Percentiles rank a stretch among this genome's conserved stretches.
phyloP scores from a whole-genome alignment of 1,284 basidiomycete species.

The Pyrrhoderma lamaoense region DNA sequence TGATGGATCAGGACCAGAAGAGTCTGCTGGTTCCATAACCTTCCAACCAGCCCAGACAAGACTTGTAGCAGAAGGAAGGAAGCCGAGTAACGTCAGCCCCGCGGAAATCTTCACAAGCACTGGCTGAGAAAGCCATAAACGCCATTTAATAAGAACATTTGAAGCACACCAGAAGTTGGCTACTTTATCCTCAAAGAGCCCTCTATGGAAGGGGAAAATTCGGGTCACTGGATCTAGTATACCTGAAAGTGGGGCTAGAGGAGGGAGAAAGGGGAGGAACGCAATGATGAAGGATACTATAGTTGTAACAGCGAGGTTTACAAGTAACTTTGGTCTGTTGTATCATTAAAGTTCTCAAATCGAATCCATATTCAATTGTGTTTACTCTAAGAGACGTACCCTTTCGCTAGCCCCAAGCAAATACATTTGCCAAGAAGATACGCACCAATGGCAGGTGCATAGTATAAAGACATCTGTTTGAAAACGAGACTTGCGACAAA shows the following conservation, averaged over 20 bases:
- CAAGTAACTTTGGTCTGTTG: constrained; percentile 54
- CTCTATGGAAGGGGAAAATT: constrained; percentile 86
- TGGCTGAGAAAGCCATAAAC: constrained; percentile 39
- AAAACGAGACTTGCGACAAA: constrained; percentile 83
- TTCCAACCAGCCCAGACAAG: constrained; percentile 39
- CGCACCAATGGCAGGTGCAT: constrained; percentile 81
- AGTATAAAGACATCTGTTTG: constrained; percentile 96
- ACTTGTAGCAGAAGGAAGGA: constrained; percentile 53
- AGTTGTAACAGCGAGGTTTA: constrained; percentile 59
- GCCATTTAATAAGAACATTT: constrained; percentile 86
- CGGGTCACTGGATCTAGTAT: constrained; percentile 66
- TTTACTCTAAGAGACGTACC: constrained; percentile 40
- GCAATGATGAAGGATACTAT: constrained; percentile 55
- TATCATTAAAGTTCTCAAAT: too few relatives aligned
- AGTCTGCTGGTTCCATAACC: constrained; percentile 6
- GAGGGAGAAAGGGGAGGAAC: constrained; percentile 71
- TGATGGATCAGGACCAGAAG: constrained; percentile 7
- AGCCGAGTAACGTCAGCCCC: constrained; percentile 53
- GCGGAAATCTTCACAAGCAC: constrained; percentile 53
- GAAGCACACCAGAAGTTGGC: constrained; percentile 94
- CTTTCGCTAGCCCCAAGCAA: constrained; percentile 55
- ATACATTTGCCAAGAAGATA: constrained; percentile 81
- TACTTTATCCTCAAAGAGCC: constrained; percentile 94
- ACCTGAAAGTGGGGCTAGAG: constrained; percentile 40
- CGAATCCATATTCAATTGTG: constrained; percentile 13